Evolutionary conservation across 2,329 filamentous ascomycete genomes (phyloP).

Genomic region (Sarocladium oryzae): DNA sequence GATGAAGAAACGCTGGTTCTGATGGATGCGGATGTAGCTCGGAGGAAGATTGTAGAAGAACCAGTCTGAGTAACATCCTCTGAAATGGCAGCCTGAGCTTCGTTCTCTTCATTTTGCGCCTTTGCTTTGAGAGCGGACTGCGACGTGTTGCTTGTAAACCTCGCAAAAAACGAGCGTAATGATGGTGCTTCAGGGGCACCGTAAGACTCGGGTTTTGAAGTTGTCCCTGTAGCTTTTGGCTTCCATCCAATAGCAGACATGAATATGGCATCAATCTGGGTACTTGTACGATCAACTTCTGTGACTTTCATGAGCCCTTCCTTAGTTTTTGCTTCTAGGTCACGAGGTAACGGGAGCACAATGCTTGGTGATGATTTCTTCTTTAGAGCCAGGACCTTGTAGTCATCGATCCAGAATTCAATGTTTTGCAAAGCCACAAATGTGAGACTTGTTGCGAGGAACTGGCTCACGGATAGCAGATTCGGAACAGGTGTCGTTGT

Average conservation of each 20-base stretch:
- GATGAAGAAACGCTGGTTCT: slow-evolving; percentile 65
- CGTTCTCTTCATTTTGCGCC: slow-evolving; percentile 55
- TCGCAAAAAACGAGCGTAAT: slow-evolving; percentile 72
- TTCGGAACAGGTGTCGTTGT: slow-evolving; percentile 80
- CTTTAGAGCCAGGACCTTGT: slow-evolving; percentile 66
- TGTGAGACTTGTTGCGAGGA: slow-evolving; percentile 88
- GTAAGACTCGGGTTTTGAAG: slow-evolving; percentile 42
- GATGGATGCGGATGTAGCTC: slow-evolving; percentile 78
- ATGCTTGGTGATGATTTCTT: slow-evolving; percentile 82
- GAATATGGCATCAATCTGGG: slow-evolving; percentile 86
- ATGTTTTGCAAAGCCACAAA: slow-evolving; percentile 87
- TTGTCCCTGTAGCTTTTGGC: slow-evolving; percentile 37
- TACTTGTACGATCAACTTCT: slow-evolving; percentile 75
- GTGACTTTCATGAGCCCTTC: slow-evolving; percentile 84
- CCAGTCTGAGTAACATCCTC: slow-evolving; percentile 67
- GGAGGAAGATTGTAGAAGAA: slow-evolving; percentile 77
- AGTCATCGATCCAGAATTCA: slow-evolving; percentile 86
- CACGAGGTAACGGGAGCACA: slow-evolving; percentile 65
- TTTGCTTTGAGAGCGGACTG: slow-evolving; percentile 47
- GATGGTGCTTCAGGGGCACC: slow-evolving; percentile 48
- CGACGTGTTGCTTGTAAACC: slow-evolving; percentile 55
- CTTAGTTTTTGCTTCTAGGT: slow-evolving; percentile 75
- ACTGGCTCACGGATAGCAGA: slow-evolving; percentile 80
- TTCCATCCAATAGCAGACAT: slow-evolving; percentile 88
- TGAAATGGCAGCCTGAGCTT: slow-evolving; percentile 53